Base-by-base conservation (phyloP, 345 rosid genomes). In the Camelina hispida region DNA sequence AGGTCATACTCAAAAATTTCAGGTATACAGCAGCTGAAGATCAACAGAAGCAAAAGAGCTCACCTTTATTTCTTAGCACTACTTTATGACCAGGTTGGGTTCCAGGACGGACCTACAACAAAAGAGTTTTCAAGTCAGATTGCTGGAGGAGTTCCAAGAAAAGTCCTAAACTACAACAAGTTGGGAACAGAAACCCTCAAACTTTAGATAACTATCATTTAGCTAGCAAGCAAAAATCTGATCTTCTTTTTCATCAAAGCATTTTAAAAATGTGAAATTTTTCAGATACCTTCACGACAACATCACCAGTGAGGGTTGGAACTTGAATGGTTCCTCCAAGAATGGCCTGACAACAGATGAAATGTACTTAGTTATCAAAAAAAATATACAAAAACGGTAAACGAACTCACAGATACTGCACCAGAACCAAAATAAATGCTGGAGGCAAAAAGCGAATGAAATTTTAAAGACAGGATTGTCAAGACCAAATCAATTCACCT, bases 1-100 rank as follows among this genome's bases (percentile, higher is more conserved):
- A 38, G 50, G 35, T 40, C 62, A 30, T 51, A 59, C 44, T 67
- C 35, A 25, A 48, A 56, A 51, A 14, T 51, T 53, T 50, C 50
- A 44, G 4, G n/a, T 61, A 52, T 51, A 30, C 25, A 12, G 43
- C 22, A 23, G 17, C 58, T 62, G 43, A 69, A 46, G 25, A 62
- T 63, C 20, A 3, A 70, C 54, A 56, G 13, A 46, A 20, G 61
- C 30, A 18, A 64, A 73, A 48, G 22, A 62, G 34, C 83, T 82
- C 66, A 96, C 99, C 99, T 84, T 96, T 96, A 83, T 78, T 88
- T 88, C 95, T 90, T 69, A 95, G 81, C 62, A 93, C 99, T 38
- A 95, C 99, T 84, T 96, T 96, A 78, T 96, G 99, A 71, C 99
- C 96, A 65, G 98, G 96, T 78, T 96, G 99, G 66, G 96, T 89